phyloP scores from a whole-genome alignment of 257 asterid species.

The Gynochthodes officinalis region DNA sequence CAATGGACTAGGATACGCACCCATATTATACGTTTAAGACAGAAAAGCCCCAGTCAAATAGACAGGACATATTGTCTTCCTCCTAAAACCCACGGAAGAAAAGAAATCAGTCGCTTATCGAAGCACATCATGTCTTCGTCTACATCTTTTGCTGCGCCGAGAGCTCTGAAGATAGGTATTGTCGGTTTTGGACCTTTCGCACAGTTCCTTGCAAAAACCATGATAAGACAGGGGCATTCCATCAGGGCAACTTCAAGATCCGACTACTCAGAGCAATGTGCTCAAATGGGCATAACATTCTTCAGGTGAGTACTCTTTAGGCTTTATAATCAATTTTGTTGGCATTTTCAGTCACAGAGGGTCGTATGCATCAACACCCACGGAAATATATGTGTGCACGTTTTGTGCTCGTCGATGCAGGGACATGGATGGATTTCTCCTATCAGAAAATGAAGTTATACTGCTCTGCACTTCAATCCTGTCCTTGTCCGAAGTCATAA shows the following conservation, averaged over 20 bases:
- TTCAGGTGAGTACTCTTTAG: slow-evolving; percentile 40
- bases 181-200: slow-evolving; percentile 85
- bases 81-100: too few relatives aligned
- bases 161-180: slow-evolving; percentile 57
- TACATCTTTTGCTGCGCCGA: slow-evolving; percentile 20
- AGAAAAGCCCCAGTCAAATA: too few relatives aligned
- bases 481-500: slow-evolving; percentile 60
- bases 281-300: slow-evolving; percentile 57
- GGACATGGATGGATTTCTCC: slow-evolving; percentile 54
- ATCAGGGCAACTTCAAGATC: slow-evolving; percentile 72
- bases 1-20: too few relatives aligned
- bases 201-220: slow-evolving; percentile 62
- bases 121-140: slow-evolving; percentile 27
- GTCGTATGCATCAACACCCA: too few relatives aligned
- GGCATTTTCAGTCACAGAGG: not conserved
- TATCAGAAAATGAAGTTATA: slow-evolving; percentile 34
- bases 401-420: slow-evolving; percentile 25
- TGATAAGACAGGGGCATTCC: slow-evolving; percentile 65
- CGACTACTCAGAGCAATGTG: slow-evolving; percentile 56
- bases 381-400: not conserved
- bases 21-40: too few relatives aligned
- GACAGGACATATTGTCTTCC: too few relatives aligned
- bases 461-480: slow-evolving; percentile 66
- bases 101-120: not conserved
- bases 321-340: not conserved